Percentiles rank a stretch among this genome's conserved stretches.
Conservation (phyloP, 495 filamentous ascomycete species). For the Bryoglossum gracile region DNA sequence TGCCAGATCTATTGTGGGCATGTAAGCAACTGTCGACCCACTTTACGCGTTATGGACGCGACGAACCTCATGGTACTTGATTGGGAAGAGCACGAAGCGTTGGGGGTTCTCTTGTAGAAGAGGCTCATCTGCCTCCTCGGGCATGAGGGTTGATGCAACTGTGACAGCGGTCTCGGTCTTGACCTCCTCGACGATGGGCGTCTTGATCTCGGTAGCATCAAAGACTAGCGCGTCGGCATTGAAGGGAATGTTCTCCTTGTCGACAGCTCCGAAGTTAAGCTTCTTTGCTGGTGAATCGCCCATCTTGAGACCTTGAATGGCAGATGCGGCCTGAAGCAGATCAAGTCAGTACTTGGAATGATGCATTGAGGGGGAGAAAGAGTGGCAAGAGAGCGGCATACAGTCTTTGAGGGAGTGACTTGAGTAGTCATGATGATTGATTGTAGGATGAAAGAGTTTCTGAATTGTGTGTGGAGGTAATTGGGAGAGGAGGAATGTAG, state of each 20-base stretch:
- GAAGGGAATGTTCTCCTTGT: slow-evolving; percentile 78
- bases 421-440: slow-evolving; percentile 53
- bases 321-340: slow-evolving; percentile 64
- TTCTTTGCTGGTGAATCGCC: slow-evolving; percentile 84
- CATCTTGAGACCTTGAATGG: slow-evolving; percentile 85
- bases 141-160: slow-evolving; percentile 56
- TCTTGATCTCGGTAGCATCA: slow-evolving; percentile 44
- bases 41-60: slow-evolving; percentile 55
- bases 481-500: slow-evolving; percentile 5
- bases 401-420: slow-evolving; percentile 84
- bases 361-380: slow-evolving; percentile 28
- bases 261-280: slow-evolving; percentile 59
- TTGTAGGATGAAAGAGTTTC: slow-evolving; percentile 1
- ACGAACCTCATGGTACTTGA: slow-evolving; percentile 98
- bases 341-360: slow-evolving; percentile 30
- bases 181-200: slow-evolving; percentile 43
- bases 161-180: slow-evolving; percentile 35
- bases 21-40: slow-evolving; percentile 35
- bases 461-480: not conserved
- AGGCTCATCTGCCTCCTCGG: slow-evolving; percentile 75
- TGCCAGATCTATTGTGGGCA: slow-evolving; percentile 76
- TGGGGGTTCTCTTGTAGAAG: slow-evolving; percentile 93
- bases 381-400: slow-evolving; percentile 42
- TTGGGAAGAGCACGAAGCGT: slow-evolving; percentile 95
- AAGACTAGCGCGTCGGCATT: slow-evolving; percentile 50